Percentiles rank a stretch among this genome's conserved stretches.
phyloP scores from a whole-genome alignment of 2,329 filamentous ascomycete genomes.

The Amesomyces nigricolor region DNA sequence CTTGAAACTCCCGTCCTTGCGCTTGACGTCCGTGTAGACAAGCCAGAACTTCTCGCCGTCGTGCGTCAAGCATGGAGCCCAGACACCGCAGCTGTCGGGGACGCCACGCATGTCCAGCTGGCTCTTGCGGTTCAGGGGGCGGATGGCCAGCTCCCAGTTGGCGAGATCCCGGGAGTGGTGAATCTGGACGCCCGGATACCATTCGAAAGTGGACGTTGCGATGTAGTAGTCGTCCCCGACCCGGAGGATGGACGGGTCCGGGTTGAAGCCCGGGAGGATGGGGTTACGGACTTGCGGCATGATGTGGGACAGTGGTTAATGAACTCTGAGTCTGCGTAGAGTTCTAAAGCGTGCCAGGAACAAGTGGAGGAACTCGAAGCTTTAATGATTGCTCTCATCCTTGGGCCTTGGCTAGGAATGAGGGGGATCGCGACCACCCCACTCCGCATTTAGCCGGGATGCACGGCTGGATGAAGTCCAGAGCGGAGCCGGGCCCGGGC shows the following conservation, averaged over 20 bases:
- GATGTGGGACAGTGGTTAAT: slow-evolving; percentile 8
- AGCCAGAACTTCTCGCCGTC: slow-evolving; percentile 57
- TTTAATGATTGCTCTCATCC: neutral
- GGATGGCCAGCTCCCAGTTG: slow-evolving; percentile 45
- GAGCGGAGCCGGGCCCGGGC: neutral
- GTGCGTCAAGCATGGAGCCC: slow-evolving; percentile 59
- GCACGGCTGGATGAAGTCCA: slow-evolving; percentile 8
- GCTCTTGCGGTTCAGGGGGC: slow-evolving; percentile 44
- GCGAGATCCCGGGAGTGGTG: slow-evolving; percentile 49
- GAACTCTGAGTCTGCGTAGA: neutral
- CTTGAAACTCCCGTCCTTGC: slow-evolving; percentile 61
- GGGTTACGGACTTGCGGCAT: slow-evolving; percentile 49
- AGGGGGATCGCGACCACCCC: slow-evolving; percentile 8
- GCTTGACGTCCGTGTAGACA: slow-evolving; percentile 61
- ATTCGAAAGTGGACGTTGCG: slow-evolving; percentile 51
- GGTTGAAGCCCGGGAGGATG: slow-evolving; percentile 52
- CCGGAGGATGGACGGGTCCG: slow-evolving; percentile 49
- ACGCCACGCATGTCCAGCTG: slow-evolving; percentile 55
- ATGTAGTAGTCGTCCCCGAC: slow-evolving; percentile 51
- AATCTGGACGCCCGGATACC: slow-evolving; percentile 51
- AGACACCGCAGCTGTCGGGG: slow-evolving; percentile 56
- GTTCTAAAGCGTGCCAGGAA: neutral
- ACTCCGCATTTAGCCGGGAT: slow-evolving; percentile 27
- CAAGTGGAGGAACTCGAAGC: neutral
- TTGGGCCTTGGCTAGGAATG: neutral